A percentile compares a stretch with the other conserved stretches of the same genome.
phyloP scores from a whole-genome alignment of 129 eudicot genomes.

The Rutidosis leptorrhynchoides region DNA sequence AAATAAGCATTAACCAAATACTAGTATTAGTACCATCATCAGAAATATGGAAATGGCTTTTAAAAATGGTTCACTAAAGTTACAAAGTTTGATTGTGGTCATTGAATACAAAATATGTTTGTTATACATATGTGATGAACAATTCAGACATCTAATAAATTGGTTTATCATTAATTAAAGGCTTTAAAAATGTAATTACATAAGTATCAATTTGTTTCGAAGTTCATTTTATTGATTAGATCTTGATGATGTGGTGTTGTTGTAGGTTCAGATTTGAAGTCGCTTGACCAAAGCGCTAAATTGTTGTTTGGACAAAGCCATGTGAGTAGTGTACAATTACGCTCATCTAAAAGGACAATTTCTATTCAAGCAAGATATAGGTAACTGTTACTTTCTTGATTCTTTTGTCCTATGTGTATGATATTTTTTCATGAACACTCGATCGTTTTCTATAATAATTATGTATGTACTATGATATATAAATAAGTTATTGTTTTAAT shows the following conservation, averaged over 20 bases:
- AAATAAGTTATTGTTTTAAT: constrained; percentile 11
- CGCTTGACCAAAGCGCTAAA: constrained; percentile 32
- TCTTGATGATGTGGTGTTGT: constrained; percentile 11
- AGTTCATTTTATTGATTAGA: neutral
- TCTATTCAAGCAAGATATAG: constrained; percentile 57
- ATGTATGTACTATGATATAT: neutral
- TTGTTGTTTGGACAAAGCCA: constrained; percentile 32
- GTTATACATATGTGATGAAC: no score
- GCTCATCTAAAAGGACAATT: constrained; percentile 34
- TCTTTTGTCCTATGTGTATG: neutral
- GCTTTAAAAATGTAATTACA: neutral
- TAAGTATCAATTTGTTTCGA: neutral
- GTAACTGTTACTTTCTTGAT: constrained; percentile 25
- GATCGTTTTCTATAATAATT: neutral
- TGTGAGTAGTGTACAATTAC: constrained; percentile 24
- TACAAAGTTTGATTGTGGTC: neutral
- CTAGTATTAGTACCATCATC: no score
- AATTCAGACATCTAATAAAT: neutral
- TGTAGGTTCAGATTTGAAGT: constrained; percentile 40
- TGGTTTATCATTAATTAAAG: neutral
- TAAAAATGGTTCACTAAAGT: no score
- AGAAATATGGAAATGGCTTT: no score
- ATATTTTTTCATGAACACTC: neutral
- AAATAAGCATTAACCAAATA: no score
- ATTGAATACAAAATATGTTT: neutral